Evolutionary conservation across 106 monocot species (phyloP), one percentile per base, ranked within the genome.

Genomic region (Cymbidium sinense): DNA sequence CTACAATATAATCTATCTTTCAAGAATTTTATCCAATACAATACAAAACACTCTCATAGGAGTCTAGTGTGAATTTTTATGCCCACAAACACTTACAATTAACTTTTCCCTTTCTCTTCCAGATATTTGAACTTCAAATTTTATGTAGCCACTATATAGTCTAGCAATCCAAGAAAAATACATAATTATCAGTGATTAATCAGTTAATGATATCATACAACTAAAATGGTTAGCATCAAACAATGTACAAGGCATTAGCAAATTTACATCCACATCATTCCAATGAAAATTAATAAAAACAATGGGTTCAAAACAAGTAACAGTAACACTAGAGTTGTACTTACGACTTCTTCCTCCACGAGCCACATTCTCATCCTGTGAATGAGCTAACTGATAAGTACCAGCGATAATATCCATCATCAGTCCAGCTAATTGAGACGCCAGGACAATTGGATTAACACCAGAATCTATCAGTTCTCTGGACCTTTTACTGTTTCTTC

Each of bases 341-440:
- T 92, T 76, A 89, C 87, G 84, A 78, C 75, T 85, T 77, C 75
- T 77, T 8, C 78, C 83, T 21, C 81, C 81, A 34, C 85, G 83
- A 70, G 72, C 54, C 70, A 39, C 44, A 64, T 78, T 70, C 37
- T 58, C 72, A 55, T 67, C 76, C 75, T 83, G 78, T 75, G 83
- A 77, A 54, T 64, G 62, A 20, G 76, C 78, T 55, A 84, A 41
- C 34, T 81, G 82, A 73, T 86, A 70, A 30, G 80, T 89, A 55
- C 92, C 93, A 74, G 84, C 85, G 77, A 93, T 87, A 75, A 89
- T 87, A 55, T 93, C 89, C 89, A 89, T 84, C 41, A 93, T 89
- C 6, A 93, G 81, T 17, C 64, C 84, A 76, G 93, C 93, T 84
- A 93, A 77, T 41, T 93, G 93, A 71, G 85, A 86, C 84, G 87